These are phyloP conservation scores for Stagonosporopsis vannaccii DNA, from an alignment of 2,329 filamentous ascomycete genomes.

Conservation along the genomic window DNA sequence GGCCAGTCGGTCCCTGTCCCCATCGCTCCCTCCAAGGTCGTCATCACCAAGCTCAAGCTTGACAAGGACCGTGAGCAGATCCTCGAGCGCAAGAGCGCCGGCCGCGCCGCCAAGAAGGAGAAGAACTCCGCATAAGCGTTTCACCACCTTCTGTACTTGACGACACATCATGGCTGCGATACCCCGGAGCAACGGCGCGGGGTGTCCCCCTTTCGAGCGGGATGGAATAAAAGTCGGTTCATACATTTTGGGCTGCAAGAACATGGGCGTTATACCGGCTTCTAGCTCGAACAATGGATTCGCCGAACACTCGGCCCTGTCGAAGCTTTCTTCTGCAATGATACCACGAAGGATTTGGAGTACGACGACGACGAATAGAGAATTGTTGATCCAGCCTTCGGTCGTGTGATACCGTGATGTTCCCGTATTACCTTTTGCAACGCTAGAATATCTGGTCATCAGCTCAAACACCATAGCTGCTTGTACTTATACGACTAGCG, in stretches of 20 bases:
- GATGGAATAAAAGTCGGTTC: conserved; percentile 50
- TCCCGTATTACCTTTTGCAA: conserved; percentile 10
- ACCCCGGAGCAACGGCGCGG: conserved; percentile 42
- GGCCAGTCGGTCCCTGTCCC: conserved; percentile 95
- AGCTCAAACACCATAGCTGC: conserved; percentile 72
- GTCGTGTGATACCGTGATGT: conserved; percentile 30
- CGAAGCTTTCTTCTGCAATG: conserved; percentile 42
- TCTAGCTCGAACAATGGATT: conserved; percentile 49
- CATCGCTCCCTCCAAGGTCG: conserved; percentile 94
- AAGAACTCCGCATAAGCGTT: conserved; percentile 61
- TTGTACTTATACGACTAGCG: conserved; percentile 93
- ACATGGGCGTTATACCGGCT: conserved; percentile 48
- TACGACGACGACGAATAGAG: conserved; percentile 31
- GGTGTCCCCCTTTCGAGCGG: conserved; percentile 44
- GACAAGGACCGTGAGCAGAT: conserved; percentile 94
- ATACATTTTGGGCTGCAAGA: conserved; percentile 47
- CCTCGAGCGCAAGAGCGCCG: conserved; percentile 82
- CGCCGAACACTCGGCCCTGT: conserved; percentile 43
- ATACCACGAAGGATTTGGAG: conserved; percentile 39
- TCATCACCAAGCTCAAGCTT: conserved; percentile 99
- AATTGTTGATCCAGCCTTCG: conserved; percentile 37
- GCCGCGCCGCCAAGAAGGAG: conserved; percentile 79
- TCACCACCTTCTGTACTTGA: conserved; percentile 42
- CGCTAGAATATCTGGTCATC: conserved; percentile 91
- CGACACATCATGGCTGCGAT: conserved; percentile 49